phyloP scores from a whole-genome alignment of 768 basidiomycete species.

The Roridomyces roridus region DNA sequence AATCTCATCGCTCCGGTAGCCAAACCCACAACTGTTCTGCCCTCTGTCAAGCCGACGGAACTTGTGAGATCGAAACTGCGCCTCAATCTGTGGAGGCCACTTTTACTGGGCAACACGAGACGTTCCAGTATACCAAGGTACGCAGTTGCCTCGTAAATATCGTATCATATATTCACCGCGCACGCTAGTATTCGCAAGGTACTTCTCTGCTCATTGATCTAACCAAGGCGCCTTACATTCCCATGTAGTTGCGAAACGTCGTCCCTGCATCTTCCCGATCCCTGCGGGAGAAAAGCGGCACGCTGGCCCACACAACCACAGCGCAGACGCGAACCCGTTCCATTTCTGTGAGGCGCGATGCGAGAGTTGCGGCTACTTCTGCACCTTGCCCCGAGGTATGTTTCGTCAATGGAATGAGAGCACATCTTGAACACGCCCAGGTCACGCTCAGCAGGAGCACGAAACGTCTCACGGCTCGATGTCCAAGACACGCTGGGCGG shows the following conservation, averaged over 20 bases:
- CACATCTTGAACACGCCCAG: constrained; percentile 34
- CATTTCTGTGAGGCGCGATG: constrained; percentile 66
- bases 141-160: neutral
- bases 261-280: constrained; percentile 55
- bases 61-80: constrained; percentile 63
- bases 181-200: constrained; percentile 60
- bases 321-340: constrained; percentile 46
- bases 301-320: constrained; percentile 55
- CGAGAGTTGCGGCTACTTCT: constrained; percentile 62
- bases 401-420: neutral
- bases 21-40: constrained; percentile 56
- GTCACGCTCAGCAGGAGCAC: constrained; percentile 64
- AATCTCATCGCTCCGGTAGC: constrained; percentile 31
- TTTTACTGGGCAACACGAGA: constrained; percentile 64
- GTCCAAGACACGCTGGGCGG: constrained; percentile 61
- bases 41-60: constrained; percentile 51
- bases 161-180: neutral
- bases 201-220: too few species aligned
- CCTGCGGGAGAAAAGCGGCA: constrained; percentile 50
- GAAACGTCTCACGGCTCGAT: constrained; percentile 71
- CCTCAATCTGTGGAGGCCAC: constrained; percentile 68
- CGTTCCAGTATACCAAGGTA: constrained; percentile 71
- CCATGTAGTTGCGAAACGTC: constrained; percentile 51
- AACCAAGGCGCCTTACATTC: too few species aligned
- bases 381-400: constrained; percentile 59